A percentile compares a stretch with the other conserved stretches of the same genome.
Evolutionary conservation across 1,284 basidiomycete species (phyloP).

Genomic region (Earliella scabrosa): DNA sequence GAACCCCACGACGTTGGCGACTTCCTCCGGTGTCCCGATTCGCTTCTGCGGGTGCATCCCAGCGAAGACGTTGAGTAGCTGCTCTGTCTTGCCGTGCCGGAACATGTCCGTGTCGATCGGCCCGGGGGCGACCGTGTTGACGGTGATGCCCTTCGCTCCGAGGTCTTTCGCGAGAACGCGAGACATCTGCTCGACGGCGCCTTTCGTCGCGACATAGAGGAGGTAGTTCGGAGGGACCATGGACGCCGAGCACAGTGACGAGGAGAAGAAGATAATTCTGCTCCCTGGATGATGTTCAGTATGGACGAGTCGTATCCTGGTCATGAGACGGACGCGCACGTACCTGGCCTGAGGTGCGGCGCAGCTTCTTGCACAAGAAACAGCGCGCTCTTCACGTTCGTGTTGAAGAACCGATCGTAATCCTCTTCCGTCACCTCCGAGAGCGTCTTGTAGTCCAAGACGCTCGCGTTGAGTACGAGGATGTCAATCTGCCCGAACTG

Average conservation of each 20-base stretch:
- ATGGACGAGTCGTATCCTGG: too few species aligned
- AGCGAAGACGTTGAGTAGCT: conserved; percentile 49
- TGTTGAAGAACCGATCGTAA: conserved; percentile 52
- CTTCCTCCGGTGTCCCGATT: conserved; percentile 56
- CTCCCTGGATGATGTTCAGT: conserved; percentile 44
- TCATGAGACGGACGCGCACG: too few species aligned
- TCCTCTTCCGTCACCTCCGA: conserved; percentile 52
- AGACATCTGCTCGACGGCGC: conserved; percentile 60
- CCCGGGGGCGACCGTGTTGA: conserved; percentile 61
- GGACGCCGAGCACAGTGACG: conserved; percentile 50
- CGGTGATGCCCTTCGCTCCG: conserved; percentile 54
- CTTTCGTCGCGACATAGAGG: conserved; percentile 58
- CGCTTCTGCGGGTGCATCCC: conserved; percentile 50
- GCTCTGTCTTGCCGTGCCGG: conserved; percentile 53
- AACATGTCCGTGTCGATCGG: conserved; percentile 59
- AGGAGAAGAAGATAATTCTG: conserved; percentile 62
- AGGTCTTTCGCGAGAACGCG: conserved; percentile 63
- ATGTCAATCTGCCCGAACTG: conserved; percentile 58
- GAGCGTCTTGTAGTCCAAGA: conserved; percentile 52
- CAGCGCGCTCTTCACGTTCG: conserved; percentile 61
- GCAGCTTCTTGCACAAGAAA: conserved; percentile 56
- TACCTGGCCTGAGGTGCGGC: conserved; percentile 47
- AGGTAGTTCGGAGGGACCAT: conserved; percentile 51
- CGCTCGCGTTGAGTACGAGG: conserved; percentile 57
- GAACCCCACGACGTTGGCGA: conserved; percentile 56